Evolutionary conservation across 2,329 filamentous ascomycete species (phyloP), one percentile per base, ranked within the genome.

Genomic region (Metarhizium sp.): DNA sequence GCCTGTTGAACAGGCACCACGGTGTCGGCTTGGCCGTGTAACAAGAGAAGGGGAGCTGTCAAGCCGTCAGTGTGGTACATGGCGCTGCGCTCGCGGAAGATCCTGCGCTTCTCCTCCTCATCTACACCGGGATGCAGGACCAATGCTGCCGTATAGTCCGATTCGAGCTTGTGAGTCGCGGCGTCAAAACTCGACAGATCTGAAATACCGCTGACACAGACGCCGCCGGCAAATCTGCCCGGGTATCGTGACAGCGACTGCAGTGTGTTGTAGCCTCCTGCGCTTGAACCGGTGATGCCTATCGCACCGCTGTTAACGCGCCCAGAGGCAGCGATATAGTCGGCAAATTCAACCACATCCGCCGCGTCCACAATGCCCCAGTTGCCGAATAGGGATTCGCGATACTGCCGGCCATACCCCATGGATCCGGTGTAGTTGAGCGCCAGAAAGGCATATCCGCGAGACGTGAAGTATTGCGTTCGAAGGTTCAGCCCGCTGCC

Each of bases 1-100:
- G 78, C 78, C 63, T 86, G 82, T 16, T 74, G 71, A n/a, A 79
- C 64, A 0, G 81, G 82, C 16, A 85, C 82, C 2, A 85, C 75
- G 45, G 75, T 76, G 60, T 86, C 83, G 4, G 68, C 68, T 2
- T 71, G 72, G 0, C 82, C 82, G 25, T 84, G 78, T 5, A 85
- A 60, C n/a, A 86, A 65, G 40, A 84, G 64, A 25, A 85, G 62
- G 1, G 79, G 78, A 2, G 75, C 67, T 43, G 66, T 68, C 54
- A 81, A 79, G 53, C 71, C 69, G n/a, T 73, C 68, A 0, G 74
- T 77, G 52, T 77, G 71, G 49, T 71, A 73, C 14, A 78, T 64
- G 0, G 79, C 77, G 55, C 78, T 81, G 13, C 79, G 67, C 47
- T 76, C 74, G 4, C 63, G 64, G 46, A 74, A 75, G 3, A 78